Base-by-base conservation (phyloP, 495 filamentous ascomycete species). In the Daldinia caldariorum region DNA sequence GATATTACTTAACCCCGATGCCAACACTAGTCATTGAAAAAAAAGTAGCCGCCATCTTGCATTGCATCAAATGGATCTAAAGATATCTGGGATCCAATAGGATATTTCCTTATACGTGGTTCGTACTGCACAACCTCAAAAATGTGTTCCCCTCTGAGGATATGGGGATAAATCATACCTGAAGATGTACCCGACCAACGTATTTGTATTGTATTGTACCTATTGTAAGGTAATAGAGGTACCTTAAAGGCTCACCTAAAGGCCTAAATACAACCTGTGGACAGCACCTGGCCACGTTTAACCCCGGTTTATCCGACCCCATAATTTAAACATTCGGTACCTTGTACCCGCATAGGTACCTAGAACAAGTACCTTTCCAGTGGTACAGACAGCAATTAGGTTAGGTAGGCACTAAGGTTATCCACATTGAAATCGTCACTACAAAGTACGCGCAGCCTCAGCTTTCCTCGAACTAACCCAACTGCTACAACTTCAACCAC, bases 371-470 rank as follows among this genome's bases (percentile, higher is more conserved):
- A 22, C 26, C 35, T 69, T 58, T 45, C 31, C 37, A 69, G n/a
- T 10, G 34, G 18, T 61, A 55, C 32, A 41, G 39, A 51, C 58
- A 62, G 43, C 55, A 50, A 0, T n/a, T n/a, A n/a, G n/a, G n/a
- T n/a, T n/a, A n/a, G n/a, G n/a, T n/a, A n/a, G n/a, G n/a, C n/a
- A n/a, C n/a, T n/a, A n/a, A n/a, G n/a, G n/a, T n/a, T 54, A 66
- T 71, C 38, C 53, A 61, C 29, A 55, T 45, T 14, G 47, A 45
- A 41, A 66, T 60, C 69, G 69, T 72, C 69, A 72, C 69, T 41
- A 31, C 43, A 47, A 47, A 47, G 43, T 47, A 47, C 69, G 69
- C 62, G 63, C 58, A 51, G 55, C 59, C 51, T 62, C 62, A 71
- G 53, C 69, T 62, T 54, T 58, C 51, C 49, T 68, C 56, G 34